Percentiles rank a stretch among this genome's conserved stretches.
phyloP scores from a whole-genome alignment of 2,329 filamentous ascomycete genomes.

The Ophiostoma perfectum region DNA sequence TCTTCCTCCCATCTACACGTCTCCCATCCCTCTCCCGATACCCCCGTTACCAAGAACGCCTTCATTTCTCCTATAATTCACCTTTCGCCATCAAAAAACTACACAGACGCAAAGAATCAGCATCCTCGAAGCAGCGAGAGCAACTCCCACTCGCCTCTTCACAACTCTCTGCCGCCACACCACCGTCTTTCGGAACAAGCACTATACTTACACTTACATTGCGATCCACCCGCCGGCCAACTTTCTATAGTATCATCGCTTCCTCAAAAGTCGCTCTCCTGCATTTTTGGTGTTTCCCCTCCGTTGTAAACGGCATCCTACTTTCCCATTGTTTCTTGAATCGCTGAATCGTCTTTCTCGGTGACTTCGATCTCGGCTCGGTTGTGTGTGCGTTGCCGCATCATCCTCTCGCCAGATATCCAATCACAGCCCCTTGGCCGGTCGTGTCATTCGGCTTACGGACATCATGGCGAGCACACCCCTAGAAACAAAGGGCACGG shows the following conservation, averaged over 20 bases:
- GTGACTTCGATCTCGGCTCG: not conserved
- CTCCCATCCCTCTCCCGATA: not conserved
- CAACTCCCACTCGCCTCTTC: not conserved
- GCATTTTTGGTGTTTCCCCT: not conserved
- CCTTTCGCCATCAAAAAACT: not conserved
- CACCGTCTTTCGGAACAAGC: not conserved
- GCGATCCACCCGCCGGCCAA: constrained; percentile 1
- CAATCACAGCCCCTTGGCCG: constrained; percentile 8
- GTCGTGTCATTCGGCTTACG: constrained; percentile 1
- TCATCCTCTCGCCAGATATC: not conserved
- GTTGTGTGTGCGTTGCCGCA: not conserved
- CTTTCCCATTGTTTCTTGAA: not conserved
- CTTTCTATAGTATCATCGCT: not conserved
- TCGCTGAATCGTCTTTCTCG: not conserved
- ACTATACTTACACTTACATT: constrained; percentile 10
- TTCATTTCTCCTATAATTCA: not conserved
- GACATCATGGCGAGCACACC: constrained; percentile 32
- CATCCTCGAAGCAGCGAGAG: not conserved
- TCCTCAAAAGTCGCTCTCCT: not conserved
- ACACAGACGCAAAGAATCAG: not conserved
- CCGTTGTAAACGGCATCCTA: not conserved
- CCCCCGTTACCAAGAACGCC: not conserved
- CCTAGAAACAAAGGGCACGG: constrained; percentile 34
- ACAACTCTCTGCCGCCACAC: not conserved
- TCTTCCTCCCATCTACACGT: not conserved